phyloP scores from a whole-genome alignment of 345 rosid species.

The Citrus trifoliata region DNA sequence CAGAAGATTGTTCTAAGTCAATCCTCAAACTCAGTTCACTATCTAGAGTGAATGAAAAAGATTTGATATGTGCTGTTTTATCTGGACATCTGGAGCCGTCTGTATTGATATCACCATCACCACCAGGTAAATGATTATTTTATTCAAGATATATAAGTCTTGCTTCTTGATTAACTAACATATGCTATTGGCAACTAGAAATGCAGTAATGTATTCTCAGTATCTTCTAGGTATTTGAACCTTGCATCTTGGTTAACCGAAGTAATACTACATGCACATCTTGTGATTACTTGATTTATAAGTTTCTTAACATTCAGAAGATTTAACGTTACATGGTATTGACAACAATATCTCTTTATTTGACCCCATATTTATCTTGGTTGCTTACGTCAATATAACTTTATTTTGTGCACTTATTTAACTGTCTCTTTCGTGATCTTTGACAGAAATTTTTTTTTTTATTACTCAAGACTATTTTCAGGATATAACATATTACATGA shows the following conservation, averaged over 20 bases:
- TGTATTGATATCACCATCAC: slow-evolving; percentile 48
- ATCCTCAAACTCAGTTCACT: slow-evolving; percentile 49
- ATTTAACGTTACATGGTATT: neutral
- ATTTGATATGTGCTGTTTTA: slow-evolving; percentile 58
- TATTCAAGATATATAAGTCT: neutral
- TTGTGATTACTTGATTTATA: neutral
- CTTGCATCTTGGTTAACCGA: neutral
- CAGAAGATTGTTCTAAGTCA: slow-evolving; percentile 40
- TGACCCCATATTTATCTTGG: neutral
- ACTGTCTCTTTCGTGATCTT: neutral
- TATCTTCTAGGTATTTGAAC: neutral
- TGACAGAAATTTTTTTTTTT: too few relatives aligned
- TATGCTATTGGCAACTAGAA: neutral
- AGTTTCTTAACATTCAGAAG: neutral
- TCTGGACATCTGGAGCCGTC: slow-evolving; percentile 66
- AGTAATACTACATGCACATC: neutral
- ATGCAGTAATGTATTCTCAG: neutral
- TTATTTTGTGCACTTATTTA: neutral
- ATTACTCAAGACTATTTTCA: too few relatives aligned
- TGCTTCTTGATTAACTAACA: slow-evolving; percentile 3
- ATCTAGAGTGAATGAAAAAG: slow-evolving; percentile 65
- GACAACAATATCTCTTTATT: neutral
- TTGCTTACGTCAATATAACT: neutral
- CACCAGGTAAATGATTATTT: slow-evolving; percentile 47
- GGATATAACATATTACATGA: too few relatives aligned